Conservation (phyloP, 1,284 basidiomycete species). For the Megacollybia platyphylla region DNA sequence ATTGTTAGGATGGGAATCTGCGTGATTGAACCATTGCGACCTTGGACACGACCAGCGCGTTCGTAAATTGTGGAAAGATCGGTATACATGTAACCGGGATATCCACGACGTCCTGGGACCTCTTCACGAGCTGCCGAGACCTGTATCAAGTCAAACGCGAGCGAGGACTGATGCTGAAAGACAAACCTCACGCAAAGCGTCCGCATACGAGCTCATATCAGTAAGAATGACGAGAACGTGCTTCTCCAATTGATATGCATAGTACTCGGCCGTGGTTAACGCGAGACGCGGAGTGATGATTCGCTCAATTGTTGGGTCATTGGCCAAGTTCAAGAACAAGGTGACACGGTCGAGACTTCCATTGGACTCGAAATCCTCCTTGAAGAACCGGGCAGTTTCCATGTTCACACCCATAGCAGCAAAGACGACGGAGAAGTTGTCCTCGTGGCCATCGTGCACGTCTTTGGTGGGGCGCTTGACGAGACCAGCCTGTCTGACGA, state of each 20-base stretch:
- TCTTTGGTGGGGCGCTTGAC: conserved; percentile 94
- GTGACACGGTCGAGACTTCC: conserved; percentile 97
- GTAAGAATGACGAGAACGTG: conserved; percentile 98
- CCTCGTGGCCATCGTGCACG: conserved; percentile 97
- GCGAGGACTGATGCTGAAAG: conserved; percentile 6
- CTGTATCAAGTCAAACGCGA: conserved; percentile 20
- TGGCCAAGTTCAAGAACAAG: conserved; percentile 97
- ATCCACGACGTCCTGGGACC: conserved; percentile 98
- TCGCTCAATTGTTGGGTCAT: conserved; percentile 99
- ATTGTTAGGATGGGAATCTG: conserved; percentile 99
- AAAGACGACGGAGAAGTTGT: conserved; percentile 99
- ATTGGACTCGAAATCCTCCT: conserved; percentile 99
- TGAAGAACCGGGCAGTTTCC: conserved; percentile 99
- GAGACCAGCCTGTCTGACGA: conserved; percentile 97
- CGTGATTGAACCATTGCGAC: conserved; percentile 97
- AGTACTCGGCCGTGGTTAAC: conserved; percentile 98
- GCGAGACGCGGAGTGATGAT: conserved; percentile 99
- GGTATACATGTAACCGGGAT: conserved; percentile 99
- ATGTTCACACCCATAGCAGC: conserved; percentile 99
- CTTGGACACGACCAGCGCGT: conserved; percentile 95
- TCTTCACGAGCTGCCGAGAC: conserved; percentile 98
- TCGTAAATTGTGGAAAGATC: conserved; percentile 99
- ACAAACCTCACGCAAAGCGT: conserved; percentile 86
- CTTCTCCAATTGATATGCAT: conserved; percentile 99
- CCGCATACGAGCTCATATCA: conserved; percentile 98